These are phyloP conservation scores for Penicillium robsamsonii DNA, from an alignment of 495 filamentous ascomycete species.

Conservation along the genomic window DNA sequence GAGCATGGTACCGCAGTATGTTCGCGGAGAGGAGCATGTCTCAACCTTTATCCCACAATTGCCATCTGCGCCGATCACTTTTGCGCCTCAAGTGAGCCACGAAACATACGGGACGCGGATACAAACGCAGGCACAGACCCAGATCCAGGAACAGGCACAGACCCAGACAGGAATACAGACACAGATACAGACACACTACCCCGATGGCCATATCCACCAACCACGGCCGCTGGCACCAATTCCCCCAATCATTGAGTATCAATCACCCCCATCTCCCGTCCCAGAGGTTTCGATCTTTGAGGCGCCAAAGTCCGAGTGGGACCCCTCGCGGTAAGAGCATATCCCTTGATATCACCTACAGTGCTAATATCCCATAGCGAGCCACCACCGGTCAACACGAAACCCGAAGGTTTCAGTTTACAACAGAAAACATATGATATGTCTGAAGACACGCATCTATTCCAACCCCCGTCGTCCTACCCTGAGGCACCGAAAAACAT, in stretches of 20 bases:
- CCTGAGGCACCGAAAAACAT: slow-evolving; percentile 80
- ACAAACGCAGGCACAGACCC: slow-evolving; percentile 7
- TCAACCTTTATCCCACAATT: slow-evolving; percentile 33
- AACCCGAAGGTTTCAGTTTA: slow-evolving; percentile 76
- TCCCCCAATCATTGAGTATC: slow-evolving; percentile 23
- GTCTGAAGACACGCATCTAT: slow-evolving; percentile 67
- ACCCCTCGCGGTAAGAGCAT: slow-evolving; percentile 57
- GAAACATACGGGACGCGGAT: slow-evolving; percentile 10
- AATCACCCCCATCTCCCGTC: slow-evolving; percentile 40
- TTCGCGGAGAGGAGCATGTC: slow-evolving; percentile 46
- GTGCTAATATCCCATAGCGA: slow-evolving; percentile 51
- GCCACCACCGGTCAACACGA: slow-evolving; percentile 69
- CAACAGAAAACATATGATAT: slow-evolving; percentile 71
- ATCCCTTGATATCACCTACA: background rate
- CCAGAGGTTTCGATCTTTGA: slow-evolving; percentile 41
- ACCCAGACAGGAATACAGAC: background rate
- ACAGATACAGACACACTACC: slow-evolving; percentile 13
- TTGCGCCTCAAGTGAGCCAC: slow-evolving; percentile 10
- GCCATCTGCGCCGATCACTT: slow-evolving; percentile 11
- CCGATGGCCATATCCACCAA: slow-evolving; percentile 19
- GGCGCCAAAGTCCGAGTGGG: slow-evolving; percentile 61
- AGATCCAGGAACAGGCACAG: slow-evolving; percentile 7
- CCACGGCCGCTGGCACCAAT: slow-evolving; percentile 42
- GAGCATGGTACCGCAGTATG: slow-evolving; percentile 46
- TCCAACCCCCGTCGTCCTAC: slow-evolving; percentile 69